Percentiles rank a stretch among this genome's conserved stretches.
Conservation (phyloP, 1,284 basidiomycete genomes). For the Cerrena zonata region DNA sequence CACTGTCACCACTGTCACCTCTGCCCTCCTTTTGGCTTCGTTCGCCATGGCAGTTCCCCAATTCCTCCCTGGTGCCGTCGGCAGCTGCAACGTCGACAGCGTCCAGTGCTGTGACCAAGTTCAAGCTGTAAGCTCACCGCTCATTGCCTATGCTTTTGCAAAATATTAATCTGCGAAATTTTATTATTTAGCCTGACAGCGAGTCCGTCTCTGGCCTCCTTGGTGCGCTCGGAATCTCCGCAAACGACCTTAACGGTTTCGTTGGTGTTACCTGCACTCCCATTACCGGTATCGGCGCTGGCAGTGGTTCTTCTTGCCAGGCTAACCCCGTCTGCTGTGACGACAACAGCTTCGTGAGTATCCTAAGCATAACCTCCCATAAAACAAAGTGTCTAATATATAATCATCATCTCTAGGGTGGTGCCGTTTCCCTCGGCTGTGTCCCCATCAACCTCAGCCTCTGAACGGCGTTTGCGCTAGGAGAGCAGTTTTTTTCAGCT, state of each 20-base stretch:
- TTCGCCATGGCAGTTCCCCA: too few relatives aligned
- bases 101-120: slow-evolving; percentile 28
- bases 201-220: neutral
- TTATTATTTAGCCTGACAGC: too few relatives aligned
- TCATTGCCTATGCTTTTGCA: too few relatives aligned
- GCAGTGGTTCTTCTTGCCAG: slow-evolving; percentile 21
- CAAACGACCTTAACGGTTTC: slow-evolving; percentile 7
- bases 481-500: too few relatives aligned
- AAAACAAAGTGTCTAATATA: neutral
- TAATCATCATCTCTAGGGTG: neutral
- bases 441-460: slow-evolving; percentile 1
- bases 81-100: slow-evolving; percentile 5
- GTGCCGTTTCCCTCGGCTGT: neutral
- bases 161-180: too few relatives aligned
- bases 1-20: too few relatives aligned
- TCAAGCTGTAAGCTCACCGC: slow-evolving; percentile 16
- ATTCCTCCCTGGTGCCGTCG: too few relatives aligned
- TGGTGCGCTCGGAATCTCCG: neutral
- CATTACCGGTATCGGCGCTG: slow-evolving; percentile 18
- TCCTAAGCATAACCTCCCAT: neutral
- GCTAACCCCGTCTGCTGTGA: slow-evolving; percentile 34
- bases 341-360: slow-evolving; percentile 34
- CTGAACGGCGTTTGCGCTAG: too few relatives aligned
- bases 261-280: slow-evolving; percentile 19
- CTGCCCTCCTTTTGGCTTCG: too few relatives aligned